phyloP scores from a whole-genome alignment of 2,329 filamentous ascomycete species.

The Diaporthe citri region DNA sequence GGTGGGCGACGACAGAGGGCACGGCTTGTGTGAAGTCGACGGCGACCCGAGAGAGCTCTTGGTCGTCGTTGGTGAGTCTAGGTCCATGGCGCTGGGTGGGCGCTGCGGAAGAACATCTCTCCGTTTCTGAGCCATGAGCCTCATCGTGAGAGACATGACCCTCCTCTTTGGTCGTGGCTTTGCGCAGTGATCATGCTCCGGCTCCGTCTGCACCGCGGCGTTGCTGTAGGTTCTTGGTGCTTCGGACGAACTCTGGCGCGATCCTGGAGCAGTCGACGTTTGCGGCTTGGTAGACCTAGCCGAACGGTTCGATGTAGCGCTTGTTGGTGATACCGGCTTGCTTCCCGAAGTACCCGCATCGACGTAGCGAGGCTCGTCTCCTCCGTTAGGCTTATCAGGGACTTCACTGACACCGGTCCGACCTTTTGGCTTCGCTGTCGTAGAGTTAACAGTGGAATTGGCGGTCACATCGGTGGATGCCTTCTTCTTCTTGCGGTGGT shows the following conservation, averaged over 20 bases:
- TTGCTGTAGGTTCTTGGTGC: slow-evolving; percentile 62
- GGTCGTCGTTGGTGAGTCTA: slow-evolving; percentile 54
- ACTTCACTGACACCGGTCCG: slow-evolving; percentile 42
- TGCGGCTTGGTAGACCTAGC: slow-evolving; percentile 47
- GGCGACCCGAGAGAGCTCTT: slow-evolving; percentile 41
- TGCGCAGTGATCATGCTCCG: slow-evolving; percentile 51
- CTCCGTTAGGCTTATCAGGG: slow-evolving; percentile 48
- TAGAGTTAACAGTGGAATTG: slow-evolving; percentile 38
- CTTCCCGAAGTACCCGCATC: slow-evolving; percentile 67
- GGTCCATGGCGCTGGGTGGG: slow-evolving; percentile 54
- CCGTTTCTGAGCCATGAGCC: slow-evolving; percentile 50
- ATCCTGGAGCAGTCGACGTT: slow-evolving; percentile 48
- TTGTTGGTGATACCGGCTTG: slow-evolving; percentile 65
- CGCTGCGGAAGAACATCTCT: slow-evolving; percentile 45
- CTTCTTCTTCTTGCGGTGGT: slow-evolving; percentile 70
- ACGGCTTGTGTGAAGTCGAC: slow-evolving; percentile 30
- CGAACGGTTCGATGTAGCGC: slow-evolving; percentile 55
- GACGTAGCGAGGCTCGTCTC: slow-evolving; percentile 58
- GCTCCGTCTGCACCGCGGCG: slow-evolving; percentile 66
- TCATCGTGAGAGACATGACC: slow-evolving; percentile 64
- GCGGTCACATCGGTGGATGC: slow-evolving; percentile 67
- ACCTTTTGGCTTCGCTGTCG: slow-evolving; percentile 47
- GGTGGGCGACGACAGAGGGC: slow-evolving; percentile 29
- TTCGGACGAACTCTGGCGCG: slow-evolving; percentile 55
- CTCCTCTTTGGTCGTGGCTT: slow-evolving; percentile 56